Conservation (phyloP, 805 yeast species). For the Metschnikowia similis region DNA sequence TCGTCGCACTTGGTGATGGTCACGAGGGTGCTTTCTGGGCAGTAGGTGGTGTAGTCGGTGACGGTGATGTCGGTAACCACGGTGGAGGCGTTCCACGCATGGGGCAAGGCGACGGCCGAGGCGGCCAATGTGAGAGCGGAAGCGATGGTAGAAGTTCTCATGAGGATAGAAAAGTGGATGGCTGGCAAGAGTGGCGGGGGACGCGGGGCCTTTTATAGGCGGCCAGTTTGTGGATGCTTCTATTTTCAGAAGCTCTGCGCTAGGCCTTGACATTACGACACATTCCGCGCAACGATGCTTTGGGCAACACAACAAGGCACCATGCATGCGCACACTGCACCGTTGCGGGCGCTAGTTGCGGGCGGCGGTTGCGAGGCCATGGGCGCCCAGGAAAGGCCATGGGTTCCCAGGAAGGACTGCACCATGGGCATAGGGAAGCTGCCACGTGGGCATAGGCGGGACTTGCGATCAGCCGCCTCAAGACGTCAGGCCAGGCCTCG, state of each 20-base stretch:
- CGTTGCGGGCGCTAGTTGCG: no score
- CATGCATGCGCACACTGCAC: no score
- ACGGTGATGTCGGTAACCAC: constrained; percentile 28
- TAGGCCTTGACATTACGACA: neutral
- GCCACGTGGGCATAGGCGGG: no score
- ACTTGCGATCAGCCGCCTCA: no score
- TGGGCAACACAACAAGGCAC: no score
- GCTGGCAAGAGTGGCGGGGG: neutral
- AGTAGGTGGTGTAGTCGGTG: constrained; percentile 36
- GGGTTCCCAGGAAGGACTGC: no score
- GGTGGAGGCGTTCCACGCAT: neutral
- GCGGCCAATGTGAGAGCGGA: constrained; percentile 1
- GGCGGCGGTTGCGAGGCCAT: no score
- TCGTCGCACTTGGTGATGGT: constrained; percentile 31
- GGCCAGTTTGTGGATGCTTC: neutral
- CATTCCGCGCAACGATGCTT: neutral
- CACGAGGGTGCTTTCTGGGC: constrained; percentile 32
- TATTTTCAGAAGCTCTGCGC: neutral
- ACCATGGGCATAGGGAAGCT: no score
- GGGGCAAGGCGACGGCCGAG: neutral
- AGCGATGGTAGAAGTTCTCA: constrained; percentile 2
- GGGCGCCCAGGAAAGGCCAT: no score
- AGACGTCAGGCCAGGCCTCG: no score
- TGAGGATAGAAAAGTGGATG: neutral
- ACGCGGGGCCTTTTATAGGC: neutral